Evolutionary conservation across 192 early-diverging fungal genomes (phyloP).

Genomic region (Coemansia sp.): DNA sequence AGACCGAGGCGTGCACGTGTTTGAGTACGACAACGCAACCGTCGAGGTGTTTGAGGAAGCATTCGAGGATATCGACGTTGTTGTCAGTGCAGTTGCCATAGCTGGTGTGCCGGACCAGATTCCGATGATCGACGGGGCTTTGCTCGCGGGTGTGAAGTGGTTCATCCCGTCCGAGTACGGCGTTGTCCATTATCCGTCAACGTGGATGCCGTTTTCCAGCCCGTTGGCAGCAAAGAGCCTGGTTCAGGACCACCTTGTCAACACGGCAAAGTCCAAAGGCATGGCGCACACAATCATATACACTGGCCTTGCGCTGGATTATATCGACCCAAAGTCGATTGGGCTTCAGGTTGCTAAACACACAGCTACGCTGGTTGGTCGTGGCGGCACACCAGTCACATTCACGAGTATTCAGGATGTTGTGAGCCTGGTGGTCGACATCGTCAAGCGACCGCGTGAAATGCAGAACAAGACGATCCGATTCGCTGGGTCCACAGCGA

Average conservation of each 20-base stretch:
- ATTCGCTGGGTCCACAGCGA: constrained; percentile 31
- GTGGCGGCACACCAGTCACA: constrained; percentile 34
- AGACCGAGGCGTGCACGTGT: constrained; percentile 19
- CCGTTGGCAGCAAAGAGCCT: constrained; percentile 35
- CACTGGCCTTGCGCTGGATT: constrained; percentile 50
- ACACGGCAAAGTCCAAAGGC: constrained; percentile 10
- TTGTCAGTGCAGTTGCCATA: constrained; percentile 37
- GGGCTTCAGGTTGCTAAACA: constrained; percentile 23
- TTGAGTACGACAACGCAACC: constrained; percentile 12
- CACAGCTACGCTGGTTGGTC: constrained; percentile 43
- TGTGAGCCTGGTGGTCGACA: constrained; percentile 18
- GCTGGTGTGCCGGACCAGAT: constrained; percentile 25
- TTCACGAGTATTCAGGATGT: constrained; percentile 34
- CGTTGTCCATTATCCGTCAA: constrained; percentile 28
- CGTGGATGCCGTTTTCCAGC: constrained; percentile 37
- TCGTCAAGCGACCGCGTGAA: constrained; percentile 33
- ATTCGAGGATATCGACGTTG: constrained; percentile 31
- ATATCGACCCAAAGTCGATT: constrained; percentile 33
- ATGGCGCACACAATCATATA: constrained; percentile 41
- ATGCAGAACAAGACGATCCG: constrained; percentile 41
- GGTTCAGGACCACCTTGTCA: constrained; percentile 24
- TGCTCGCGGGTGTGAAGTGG: constrained; percentile 42
- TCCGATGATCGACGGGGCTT: constrained; percentile 41
- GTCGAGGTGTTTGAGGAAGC: constrained; percentile 14
- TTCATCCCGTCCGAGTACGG: constrained; percentile 52